A percentile compares a stretch with the other conserved stretches of the same genome.
Conservation (phyloP, 768 basidiomycete genomes). For the Naganishia kalamii region DNA sequence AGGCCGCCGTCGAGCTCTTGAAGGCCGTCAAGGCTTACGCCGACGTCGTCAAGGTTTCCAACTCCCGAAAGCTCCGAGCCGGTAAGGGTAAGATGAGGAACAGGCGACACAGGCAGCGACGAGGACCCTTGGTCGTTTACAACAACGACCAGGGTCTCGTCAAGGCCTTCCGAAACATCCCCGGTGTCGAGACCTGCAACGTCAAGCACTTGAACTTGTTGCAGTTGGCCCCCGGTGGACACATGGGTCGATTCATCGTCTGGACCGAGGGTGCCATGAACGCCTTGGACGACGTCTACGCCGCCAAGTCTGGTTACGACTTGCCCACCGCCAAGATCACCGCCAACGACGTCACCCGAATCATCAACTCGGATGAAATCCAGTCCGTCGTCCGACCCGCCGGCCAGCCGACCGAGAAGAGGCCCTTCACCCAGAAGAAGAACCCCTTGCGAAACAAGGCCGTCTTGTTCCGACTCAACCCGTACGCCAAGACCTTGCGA, state of each 20-base stretch:
- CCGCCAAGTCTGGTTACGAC: slow-evolving; percentile 56
- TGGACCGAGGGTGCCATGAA: slow-evolving; percentile 95
- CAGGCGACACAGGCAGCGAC: slow-evolving; percentile 91
- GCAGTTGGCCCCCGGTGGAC: slow-evolving; percentile 98
- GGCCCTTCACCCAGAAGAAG: slow-evolving; percentile 99
- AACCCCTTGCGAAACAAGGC: slow-evolving; percentile 93
- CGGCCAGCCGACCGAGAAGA: slow-evolving; percentile 74
- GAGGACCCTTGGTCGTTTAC: slow-evolving; percentile 95
- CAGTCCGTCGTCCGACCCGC: slow-evolving; percentile 92
- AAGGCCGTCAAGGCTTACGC: slow-evolving; percentile 80
- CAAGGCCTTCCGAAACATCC: slow-evolving; percentile 97
- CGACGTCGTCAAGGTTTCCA: slow-evolving; percentile 94
- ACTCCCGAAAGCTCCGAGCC: slow-evolving; percentile 91
- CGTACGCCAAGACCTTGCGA: slow-evolving; percentile 91
- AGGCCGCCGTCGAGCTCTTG: slow-evolving; percentile 89
- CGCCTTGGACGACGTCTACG: slow-evolving; percentile 89
- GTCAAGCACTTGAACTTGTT: slow-evolving; percentile 92
- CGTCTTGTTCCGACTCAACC: slow-evolving; percentile 93
- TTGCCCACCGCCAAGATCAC: slow-evolving; percentile 92
- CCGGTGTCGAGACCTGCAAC: slow-evolving; percentile 94
- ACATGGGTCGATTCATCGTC: slow-evolving; percentile 97
- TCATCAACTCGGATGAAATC: slow-evolving; percentile 98
- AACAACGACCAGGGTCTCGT: slow-evolving; percentile 95
- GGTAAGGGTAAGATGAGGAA: slow-evolving; percentile 97
- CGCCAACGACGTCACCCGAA: slow-evolving; percentile 91